Evolutionary conservation across 805 yeast species (phyloP).

Genomic region (Hanseniaspora guilliermondii): DNA sequence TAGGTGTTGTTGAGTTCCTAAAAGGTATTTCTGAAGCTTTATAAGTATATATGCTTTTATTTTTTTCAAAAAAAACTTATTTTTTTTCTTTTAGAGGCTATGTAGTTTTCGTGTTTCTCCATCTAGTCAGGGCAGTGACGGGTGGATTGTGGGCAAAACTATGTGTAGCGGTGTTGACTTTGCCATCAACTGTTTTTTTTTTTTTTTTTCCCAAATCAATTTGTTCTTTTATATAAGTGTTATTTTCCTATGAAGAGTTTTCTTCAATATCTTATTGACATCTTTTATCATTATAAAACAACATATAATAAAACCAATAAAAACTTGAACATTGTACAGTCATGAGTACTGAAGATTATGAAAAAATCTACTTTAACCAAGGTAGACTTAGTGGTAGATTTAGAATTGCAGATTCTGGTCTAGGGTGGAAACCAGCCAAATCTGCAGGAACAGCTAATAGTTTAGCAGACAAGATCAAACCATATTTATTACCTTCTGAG

Average conservation of each 20-base stretch:
- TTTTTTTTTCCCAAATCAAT: too few species aligned
- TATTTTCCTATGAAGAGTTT: too few species aligned
- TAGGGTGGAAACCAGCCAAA: conserved; percentile 78
- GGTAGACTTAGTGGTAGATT: conserved; percentile 74
- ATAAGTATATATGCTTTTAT: not conserved
- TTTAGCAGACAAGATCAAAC: conserved; percentile 40
- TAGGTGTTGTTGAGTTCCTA: conserved; percentile 55
- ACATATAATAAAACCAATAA: not conserved
- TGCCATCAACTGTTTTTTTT: too few species aligned
- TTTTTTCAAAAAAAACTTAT: not conserved
- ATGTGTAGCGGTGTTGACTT: too few species aligned
- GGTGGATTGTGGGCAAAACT: too few species aligned
- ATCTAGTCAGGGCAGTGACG: too few species aligned
- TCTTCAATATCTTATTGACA: too few species aligned
- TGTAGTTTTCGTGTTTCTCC: too few species aligned
- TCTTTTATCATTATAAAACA: too few species aligned
- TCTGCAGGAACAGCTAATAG: conserved; percentile 30
- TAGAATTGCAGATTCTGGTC: conserved; percentile 91
- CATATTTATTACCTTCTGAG: conserved; percentile 79
- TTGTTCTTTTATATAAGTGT: not conserved
- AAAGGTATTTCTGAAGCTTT: conserved; percentile 26
- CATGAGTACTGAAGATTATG: conserved; percentile 54
- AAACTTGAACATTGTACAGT: not conserved
- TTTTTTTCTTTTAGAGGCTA: not conserved
- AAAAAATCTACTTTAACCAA: conserved; percentile 79